Conservation (phyloP, 768 basidiomycete genomes). For the Amanita inopinata region DNA sequence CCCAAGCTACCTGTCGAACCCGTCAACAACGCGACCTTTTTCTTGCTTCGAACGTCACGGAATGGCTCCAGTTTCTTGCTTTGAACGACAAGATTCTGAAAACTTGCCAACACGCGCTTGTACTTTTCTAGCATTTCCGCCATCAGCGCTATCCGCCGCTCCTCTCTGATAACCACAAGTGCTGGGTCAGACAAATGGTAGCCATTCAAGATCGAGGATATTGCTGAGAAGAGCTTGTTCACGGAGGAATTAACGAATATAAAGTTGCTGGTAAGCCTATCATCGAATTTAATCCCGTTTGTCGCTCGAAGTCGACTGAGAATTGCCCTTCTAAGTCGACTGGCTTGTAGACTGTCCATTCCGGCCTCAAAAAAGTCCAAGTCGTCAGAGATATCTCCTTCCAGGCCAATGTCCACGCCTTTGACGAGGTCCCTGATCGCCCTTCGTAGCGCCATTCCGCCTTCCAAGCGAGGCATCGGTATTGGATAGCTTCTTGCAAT, state of each 20-base stretch:
- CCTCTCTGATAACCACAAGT: neutral
- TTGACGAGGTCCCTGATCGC: slow-evolving; percentile 17
- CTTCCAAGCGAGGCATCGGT: slow-evolving; percentile 15
- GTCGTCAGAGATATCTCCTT: slow-evolving; percentile 11
- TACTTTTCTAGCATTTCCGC: slow-evolving; percentile 22
- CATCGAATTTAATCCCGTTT: slow-evolving; percentile 8
- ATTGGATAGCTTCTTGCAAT: slow-evolving; percentile 16
- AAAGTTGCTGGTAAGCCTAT: slow-evolving; percentile 19
- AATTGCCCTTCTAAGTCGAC: slow-evolving; percentile 22
- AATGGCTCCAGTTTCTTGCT: neutral
- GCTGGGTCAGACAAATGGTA: slow-evolving; percentile 5
- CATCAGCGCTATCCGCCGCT: slow-evolving; percentile 17
- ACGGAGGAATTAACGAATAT: slow-evolving; percentile 23
- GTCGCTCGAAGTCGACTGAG: slow-evolving; percentile 18
- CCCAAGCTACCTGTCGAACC: slow-evolving; percentile 31
- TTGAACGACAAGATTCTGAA: neutral
- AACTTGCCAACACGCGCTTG: neutral
- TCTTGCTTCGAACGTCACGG: neutral
- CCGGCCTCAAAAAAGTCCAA: slow-evolving; percentile 30
- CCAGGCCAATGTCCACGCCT: slow-evolving; percentile 11
- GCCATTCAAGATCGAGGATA: slow-evolving; percentile 16
- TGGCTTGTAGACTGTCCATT: slow-evolving; percentile 32
- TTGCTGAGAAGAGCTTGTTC: slow-evolving; percentile 16
- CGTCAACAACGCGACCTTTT: slow-evolving; percentile 22
- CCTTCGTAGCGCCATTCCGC: slow-evolving; percentile 15